A percentile compares a stretch with the other conserved stretches of the same genome.
Conservation (phyloP, 1,139 yeast species). For the Trichomonascaceae sp. region DNA sequence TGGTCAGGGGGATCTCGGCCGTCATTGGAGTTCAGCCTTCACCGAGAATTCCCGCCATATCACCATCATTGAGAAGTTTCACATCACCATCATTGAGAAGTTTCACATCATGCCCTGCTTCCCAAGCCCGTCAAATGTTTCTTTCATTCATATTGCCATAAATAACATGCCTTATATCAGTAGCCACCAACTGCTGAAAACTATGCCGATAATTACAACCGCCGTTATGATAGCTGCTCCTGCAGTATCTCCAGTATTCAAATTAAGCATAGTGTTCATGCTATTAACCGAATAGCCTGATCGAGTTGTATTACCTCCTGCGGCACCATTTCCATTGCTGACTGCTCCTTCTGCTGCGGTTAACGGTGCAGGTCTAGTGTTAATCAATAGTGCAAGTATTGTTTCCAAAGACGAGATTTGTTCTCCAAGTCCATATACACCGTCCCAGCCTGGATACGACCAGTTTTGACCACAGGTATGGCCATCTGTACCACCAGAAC, state of each 20-base stretch:
- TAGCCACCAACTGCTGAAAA: slow-evolving; percentile 72
- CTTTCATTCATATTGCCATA: background rate
- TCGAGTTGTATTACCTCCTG: slow-evolving; percentile 24
- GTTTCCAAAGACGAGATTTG: slow-evolving; percentile 71
- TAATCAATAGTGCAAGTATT: slow-evolving; percentile 43
- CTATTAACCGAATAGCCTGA: slow-evolving; percentile 3
- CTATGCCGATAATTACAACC: slow-evolving; percentile 56
- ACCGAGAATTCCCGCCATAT: too few species aligned
- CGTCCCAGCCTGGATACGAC: slow-evolving; percentile 54
- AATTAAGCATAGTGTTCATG: slow-evolving; percentile 31
- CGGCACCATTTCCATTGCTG: slow-evolving; percentile 33
- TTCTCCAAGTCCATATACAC: slow-evolving; percentile 67
- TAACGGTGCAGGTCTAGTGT: slow-evolving; percentile 38
- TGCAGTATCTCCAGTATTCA: slow-evolving; percentile 63
- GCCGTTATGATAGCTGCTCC: slow-evolving; percentile 89
- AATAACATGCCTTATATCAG: slow-evolving; percentile 26
- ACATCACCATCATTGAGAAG: too few species aligned
- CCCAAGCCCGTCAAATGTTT: too few species aligned
- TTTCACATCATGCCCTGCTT: too few species aligned
- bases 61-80: too few species aligned
- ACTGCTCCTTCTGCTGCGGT: slow-evolving; percentile 44
- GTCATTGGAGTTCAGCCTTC: too few species aligned
- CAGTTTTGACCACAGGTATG: slow-evolving; percentile 72
- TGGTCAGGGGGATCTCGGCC: too few species aligned
- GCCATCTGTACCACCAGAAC: slow-evolving; percentile 70